Base-by-base conservation (phyloP, 768 basidiomycete species). In the Megacollybia marginata region DNA sequence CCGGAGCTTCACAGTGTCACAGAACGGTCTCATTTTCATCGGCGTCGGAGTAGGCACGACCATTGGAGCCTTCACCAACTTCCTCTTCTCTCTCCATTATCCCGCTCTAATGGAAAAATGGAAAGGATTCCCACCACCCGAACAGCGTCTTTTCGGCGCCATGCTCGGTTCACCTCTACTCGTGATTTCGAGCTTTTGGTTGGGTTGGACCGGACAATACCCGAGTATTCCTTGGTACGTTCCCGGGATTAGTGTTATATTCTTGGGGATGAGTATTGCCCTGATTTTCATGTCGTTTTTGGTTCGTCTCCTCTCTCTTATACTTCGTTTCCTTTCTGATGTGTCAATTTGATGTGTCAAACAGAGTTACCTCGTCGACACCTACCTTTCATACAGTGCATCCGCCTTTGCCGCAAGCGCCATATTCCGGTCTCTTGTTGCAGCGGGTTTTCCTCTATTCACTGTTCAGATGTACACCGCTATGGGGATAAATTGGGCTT, bases 201-300 rank as follows among this genome's bases (percentile, higher is more conserved):
- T 74, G 12, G 69, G 56, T 9, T 71, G 69, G 69, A 63, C 64
- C 2, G 67, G 68, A 9, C 53, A 57, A 20, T 69, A 66, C 47
- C 40, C 57, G 10, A 56, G 54, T 38, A 55, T 72, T 18, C 70
- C 63, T 33, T 71, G 70, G 70, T 64, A 62, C 50, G 67, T 69
- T 4, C 69, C 70, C 10, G 63, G 54, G 18, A 49, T 70, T 20
- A 58, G 57, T 40, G 61, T 64, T n/a, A 57, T 69, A 15, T 56
- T 62, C 18, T 59, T 69, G 44, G 68, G 68, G 10, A 68, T 11
- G 42, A 54, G 54, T 15, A 53, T 53, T 20, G 34, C 42, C 13
- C 61, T 75, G 57, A 72, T 81, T n/a, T 82, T 82, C 67, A 79
- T 79, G 62, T 75, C 76, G 7, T 82, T 81, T 65, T 59, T 80